phyloP scores from a whole-genome alignment of 352 stramenopile species.

The Pythium folliculosum region DNA sequence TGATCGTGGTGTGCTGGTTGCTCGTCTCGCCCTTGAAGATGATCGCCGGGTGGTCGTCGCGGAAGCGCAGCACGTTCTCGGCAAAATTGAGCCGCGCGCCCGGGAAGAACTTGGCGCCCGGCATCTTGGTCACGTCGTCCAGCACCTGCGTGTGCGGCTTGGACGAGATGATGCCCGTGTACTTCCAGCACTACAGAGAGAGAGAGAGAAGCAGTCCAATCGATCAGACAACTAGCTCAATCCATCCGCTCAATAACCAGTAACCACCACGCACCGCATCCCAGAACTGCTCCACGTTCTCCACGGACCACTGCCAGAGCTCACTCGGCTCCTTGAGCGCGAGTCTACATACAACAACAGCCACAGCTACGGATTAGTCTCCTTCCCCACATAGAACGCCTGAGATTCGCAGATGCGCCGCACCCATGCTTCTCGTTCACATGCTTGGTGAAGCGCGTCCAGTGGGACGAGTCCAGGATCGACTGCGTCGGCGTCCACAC shows the following conservation, averaged over 20 bases:
- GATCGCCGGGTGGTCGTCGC: conserved; percentile 69
- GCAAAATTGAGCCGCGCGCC: conserved; percentile 74
- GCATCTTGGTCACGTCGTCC: conserved; percentile 70
- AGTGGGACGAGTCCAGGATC: conserved; percentile 57
- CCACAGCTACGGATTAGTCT: too few relatives aligned
- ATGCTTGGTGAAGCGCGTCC: conserved; percentile 65
- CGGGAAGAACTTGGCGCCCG: conserved; percentile 69
- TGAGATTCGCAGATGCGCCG: background rate
- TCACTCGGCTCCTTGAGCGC: conserved; percentile 44
- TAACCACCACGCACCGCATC: conserved; percentile 29
- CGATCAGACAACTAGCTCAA: too few relatives aligned
- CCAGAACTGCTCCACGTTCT: conserved; percentile 70
- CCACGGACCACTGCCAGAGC: conserved; percentile 75
- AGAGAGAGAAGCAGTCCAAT: background rate
- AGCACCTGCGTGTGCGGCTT: conserved; percentile 54
- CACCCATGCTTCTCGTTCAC: conserved; percentile 63
- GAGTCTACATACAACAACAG: conserved; percentile 35
- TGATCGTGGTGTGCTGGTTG: conserved; percentile 53
- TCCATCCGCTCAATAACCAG: background rate
- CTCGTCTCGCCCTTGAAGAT: conserved; percentile 77
- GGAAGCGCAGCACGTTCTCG: conserved; percentile 74
- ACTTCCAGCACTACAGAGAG: conserved; percentile 58
- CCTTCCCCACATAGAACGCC: background rate
- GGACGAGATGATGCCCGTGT: conserved; percentile 64
- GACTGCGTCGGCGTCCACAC: conserved; percentile 58